Base-by-base conservation (phyloP, 176 grass and related monocot genomes). In the Aegilops sharonensis region DNA sequence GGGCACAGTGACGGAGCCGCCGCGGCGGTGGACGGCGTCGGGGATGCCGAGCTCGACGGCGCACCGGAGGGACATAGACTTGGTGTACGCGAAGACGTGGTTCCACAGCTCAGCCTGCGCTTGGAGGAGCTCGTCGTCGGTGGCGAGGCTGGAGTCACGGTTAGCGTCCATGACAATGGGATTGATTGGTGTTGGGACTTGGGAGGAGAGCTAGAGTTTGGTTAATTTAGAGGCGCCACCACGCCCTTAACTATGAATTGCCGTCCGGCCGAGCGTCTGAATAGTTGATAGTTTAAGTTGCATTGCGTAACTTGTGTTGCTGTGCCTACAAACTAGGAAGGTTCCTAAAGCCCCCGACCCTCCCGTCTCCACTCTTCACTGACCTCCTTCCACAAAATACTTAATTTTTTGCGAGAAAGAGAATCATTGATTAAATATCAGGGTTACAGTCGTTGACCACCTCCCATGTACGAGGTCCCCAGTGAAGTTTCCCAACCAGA, bases 11-110 rank as follows among this genome's bases (percentile, higher is more conserved):
- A 85, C 73, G 30, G 65, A 34, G 13, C 84, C 63, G 6, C 83
- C 88, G 20, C 81, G 88, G 76, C 61, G 56, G 77, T 89, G 79
- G 37, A 94, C 14, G 64, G 39, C 83, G 66, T 97, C 83, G 12
- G 94, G 91, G 75, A 97, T 82, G 64, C 85, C 85, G 36, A 97
- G 94, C 79, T 97, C 92, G 5, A 92, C 50, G 32, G 71, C 83
- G 10, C 92, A 94, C 12, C 85, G 82, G 64, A 94, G 92, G 80
- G 82, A 75, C 90, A 92, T 97, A 85, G 90, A 97, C 40, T 86
- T 90, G 80, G 82, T 79, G 87, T 88, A 93, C 31, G 84, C 76
- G 30, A 96, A 92, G 12, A 90, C 59, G 20, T 91, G 85, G 85
- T 84, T 91, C 91, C 91, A 91, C 37, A 91, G 62, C 75, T 91